Evolutionary conservation across 2,329 filamentous ascomycete genomes (phyloP).

Genomic region (Trichoderma sp.): DNA sequence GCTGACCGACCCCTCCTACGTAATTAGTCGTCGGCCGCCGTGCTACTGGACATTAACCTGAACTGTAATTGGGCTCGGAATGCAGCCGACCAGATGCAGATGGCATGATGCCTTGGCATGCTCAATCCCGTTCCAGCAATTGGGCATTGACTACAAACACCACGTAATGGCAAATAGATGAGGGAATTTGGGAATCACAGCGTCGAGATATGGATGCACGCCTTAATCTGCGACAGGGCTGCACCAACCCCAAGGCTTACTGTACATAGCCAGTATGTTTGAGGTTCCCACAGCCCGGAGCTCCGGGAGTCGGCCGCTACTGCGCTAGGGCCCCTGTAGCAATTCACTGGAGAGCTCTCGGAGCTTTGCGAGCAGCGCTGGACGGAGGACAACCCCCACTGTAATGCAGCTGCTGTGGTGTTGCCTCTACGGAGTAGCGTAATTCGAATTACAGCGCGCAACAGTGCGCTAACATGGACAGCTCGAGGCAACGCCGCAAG

Average conservation of each 20-base stretch:
- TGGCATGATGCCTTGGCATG: background rate
- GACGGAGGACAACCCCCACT: background rate
- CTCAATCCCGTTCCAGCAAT: background rate
- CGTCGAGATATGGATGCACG: background rate
- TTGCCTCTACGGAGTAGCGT: background rate
- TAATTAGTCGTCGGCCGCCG: background rate
- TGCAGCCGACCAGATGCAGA: background rate
- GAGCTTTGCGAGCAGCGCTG: constrained; percentile 1
- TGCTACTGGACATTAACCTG: too few relatives aligned
- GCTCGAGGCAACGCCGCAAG: background rate
- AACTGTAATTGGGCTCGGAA: background rate
- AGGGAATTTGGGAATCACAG: constrained; percentile 12
- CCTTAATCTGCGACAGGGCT: background rate
- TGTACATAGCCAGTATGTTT: too few relatives aligned
- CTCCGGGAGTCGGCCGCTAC: constrained; percentile 16
- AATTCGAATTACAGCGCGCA: background rate
- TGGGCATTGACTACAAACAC: constrained; percentile 2
- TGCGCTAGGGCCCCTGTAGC: constrained; percentile 1
- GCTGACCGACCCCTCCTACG: constrained; percentile 15
- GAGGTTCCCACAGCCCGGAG: constrained; percentile 4
- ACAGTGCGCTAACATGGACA: background rate
- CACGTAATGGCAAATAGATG: constrained; percentile 17
- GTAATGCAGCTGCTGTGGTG: background rate
- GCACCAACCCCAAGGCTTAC: background rate
- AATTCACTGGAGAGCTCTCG: background rate